Base-by-base conservation (phyloP, 345 rosid genomes). In the Microcos paniculata region DNA sequence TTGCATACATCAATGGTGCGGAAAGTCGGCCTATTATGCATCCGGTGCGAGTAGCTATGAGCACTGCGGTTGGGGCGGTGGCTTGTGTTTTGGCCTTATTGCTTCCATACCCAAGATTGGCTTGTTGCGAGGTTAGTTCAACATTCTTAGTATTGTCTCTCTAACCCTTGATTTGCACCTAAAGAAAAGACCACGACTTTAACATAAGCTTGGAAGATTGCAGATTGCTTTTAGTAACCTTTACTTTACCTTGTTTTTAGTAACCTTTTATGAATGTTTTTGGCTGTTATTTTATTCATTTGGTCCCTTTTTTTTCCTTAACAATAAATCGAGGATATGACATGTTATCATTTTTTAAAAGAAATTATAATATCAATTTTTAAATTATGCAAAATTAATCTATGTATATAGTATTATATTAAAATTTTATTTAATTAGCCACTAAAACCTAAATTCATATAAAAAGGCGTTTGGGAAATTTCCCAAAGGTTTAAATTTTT, bases 21-120 rank as follows among this genome's bases (percentile, higher is more conserved):
- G 62, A 79, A 26, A 82, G 89, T 31, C 87, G 88, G 1, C 82
- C 91, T 12, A 46, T 93, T 10, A 83, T 89, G 94, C 94, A 91
- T 74, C 90, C 99, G 75, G 62, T 95, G 61, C 91, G 76, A 51
- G 91, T 93, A 4, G 97, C 97, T 0, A 89, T 89, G 0, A 91
- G 96, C 78, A 93, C 99, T 2, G 92, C 89, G 1, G 78, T 90
- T 40, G 99, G 97, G 23, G 93, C 82, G 68, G 8, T 87, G 8
- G 97, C 98, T 56, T 89, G 92, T 63, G 84, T 87, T 71, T 70
- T 91, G 56, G 96, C 99, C 65, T 81, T 93, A 79, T 62, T 87
- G 77, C 26, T 91, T 52, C 98, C 99, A 5, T 86, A 75, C 79
- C 99, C 99, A 55, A 87, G 98, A 73, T 80, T 91, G 52, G 98